Evolutionary conservation across 805 yeast species (phyloP), one percentile per base, ranked within the genome.

Genomic region (Jamesozyma piceae): DNA sequence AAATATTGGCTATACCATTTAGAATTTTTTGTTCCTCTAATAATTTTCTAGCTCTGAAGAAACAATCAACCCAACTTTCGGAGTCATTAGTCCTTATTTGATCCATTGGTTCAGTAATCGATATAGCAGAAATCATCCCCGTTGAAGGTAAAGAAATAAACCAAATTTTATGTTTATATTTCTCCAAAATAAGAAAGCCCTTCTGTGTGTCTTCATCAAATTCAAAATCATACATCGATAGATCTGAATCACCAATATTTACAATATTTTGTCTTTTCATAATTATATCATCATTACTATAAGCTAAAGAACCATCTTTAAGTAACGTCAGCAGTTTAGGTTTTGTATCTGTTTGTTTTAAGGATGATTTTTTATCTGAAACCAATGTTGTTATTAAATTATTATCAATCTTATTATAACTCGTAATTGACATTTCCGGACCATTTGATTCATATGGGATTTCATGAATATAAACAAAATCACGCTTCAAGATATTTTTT

Each of bases 221-320:
- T 57, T 82, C 90, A 60, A 80, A 82, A 60, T 82, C 90, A 57
- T 82, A 83, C 80, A 83, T 78, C 54, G 84, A 83, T 42, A 82
- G 76, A 49, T 75, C 67, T 35, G 66, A 63, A 50, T 73, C 76
- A 3, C 54, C 53, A 14, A 61, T 50, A 38, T 58, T 54, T 6
- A 58, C 56, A 45, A 60, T 52, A 21, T n/a, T 30, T 21, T 43
- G 38, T 20, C 26, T 32, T 3, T 39, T 36, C 14, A 11, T 15
- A 3, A 30, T 21, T 17, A 27, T 20, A 14, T 35, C 34, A 32
- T 43, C 43, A 17, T 46, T 43, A 26, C 39, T 43, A 32, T 55
- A 54, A 3, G 43, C 38, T 15, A 56, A 24, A 5, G 50, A 42
- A 1, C 62, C 62, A 33, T 49, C 46, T 18, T 49, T 47, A 19